Base-by-base conservation (phyloP, 495 filamentous ascomycete genomes). In the Rhypophila decipiens region DNA sequence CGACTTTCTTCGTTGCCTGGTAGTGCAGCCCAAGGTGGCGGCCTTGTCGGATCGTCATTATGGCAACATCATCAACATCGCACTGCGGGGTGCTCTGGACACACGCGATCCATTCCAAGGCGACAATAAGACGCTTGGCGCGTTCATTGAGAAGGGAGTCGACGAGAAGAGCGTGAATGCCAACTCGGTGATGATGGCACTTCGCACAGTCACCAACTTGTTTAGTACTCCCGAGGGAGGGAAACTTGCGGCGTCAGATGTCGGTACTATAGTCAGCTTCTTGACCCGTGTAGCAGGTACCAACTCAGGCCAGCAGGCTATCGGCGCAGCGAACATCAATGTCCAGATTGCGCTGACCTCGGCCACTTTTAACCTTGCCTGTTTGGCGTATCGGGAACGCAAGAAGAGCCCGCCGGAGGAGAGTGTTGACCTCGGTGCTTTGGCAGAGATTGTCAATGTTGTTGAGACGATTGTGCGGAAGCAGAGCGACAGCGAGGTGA, bases 151-250 rank as follows among this genome's bases (percentile, higher is more conserved):
- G 2, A 47, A 38, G 1, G 40, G 27, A 4, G 31, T 55, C 5
- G 47, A 56, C 34, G 45, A 44, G 37, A 9, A 40, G 2, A 39
- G 44, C 2, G 9, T 60, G 11, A 71, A 70, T 27, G 66, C 73
- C 27, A 96, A 96, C 60, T 87, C 86, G 57, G 77, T 83, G 24
- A 95, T 97, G 87, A 81, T 97, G 65, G 78, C 86, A 0, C 69
- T 87, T 35, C 88, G 94, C 10, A 76, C 83, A 12, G 76, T 95
- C 39, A 83, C 79, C n/a, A 99, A 99, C 48, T 69, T 97, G 5
- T 97, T 96, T 65, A 78, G 80, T 46, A 88, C 86, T 0, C 61
- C 75, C 3, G 69, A 81, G 46, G 93, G 93, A 24, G 79, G 86
- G 10, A 62, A 72, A 15, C 67, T 90, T 1, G 78, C 77, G 1